Percentiles rank a stretch among this genome's conserved stretches.
Evolutionary conservation across 2,329 filamentous ascomycete species (phyloP).

Genomic region (Aspergillus caelatus): DNA sequence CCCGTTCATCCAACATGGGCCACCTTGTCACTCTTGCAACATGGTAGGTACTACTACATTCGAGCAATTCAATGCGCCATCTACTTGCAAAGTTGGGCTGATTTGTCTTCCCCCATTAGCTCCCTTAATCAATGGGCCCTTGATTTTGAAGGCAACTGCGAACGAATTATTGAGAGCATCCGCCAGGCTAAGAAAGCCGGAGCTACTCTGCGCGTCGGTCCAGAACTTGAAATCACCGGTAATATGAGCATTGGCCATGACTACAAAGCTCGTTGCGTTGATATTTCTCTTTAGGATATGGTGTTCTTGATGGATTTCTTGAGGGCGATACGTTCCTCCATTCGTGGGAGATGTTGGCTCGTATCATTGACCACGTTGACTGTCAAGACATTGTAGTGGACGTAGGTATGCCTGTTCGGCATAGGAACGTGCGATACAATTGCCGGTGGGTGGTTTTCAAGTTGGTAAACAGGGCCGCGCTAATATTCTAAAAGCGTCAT

Average conservation of each 20-base stretch:
- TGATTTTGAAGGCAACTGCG: constrained; percentile 66
- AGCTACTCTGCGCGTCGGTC: constrained; percentile 64
- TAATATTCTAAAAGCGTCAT: constrained; percentile 48
- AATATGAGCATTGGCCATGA: background rate
- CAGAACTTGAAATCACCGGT: constrained; percentile 59
- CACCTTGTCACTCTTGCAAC: constrained; percentile 49
- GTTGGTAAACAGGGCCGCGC: background rate
- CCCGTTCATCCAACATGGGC: constrained; percentile 34
- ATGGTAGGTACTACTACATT: constrained; percentile 31
- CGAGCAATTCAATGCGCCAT: background rate
- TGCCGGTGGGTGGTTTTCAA: constrained; percentile 46
- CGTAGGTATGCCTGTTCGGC: constrained; percentile 64
- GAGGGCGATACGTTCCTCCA: constrained; percentile 62
- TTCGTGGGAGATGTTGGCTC: constrained; percentile 64
- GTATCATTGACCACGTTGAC: constrained; percentile 62
- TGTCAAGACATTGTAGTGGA: constrained; percentile 69
- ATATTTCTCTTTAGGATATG: constrained; percentile 50
- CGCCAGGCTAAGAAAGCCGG: constrained; percentile 61
- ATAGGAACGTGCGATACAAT: constrained; percentile 67
- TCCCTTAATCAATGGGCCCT: constrained; percentile 55
- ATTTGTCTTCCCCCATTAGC: constrained; percentile 18
- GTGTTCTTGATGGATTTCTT: constrained; percentile 68
- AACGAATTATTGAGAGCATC: constrained; percentile 67
- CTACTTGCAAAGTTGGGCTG: constrained; percentile 8
- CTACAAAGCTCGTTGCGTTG: background rate